Base-by-base conservation (phyloP, 2,329 filamentous ascomycete species). In the Calonectria naviculata region DNA sequence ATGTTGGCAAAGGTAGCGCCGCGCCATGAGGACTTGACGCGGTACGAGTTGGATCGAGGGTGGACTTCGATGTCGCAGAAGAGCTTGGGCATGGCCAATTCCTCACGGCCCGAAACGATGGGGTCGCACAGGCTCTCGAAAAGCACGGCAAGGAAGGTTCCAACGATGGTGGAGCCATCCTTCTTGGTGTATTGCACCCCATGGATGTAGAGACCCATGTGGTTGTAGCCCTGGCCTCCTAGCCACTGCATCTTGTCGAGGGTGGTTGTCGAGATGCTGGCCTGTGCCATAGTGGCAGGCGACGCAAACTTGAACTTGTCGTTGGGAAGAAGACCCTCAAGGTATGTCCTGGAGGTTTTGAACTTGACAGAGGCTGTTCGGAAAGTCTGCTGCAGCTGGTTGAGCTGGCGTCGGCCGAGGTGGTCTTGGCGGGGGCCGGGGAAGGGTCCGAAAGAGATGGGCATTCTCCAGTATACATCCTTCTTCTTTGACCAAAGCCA, bases 191-290 rank as follows among this genome's bases (percentile, higher is more conserved):
- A 91, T 73, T 90, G 80, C 1, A 92, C 87, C 1, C 89, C 90
- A 75, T 93, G 91, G 34, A 93, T 87, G 74, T 90, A 92, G 0
- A 93, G 83, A 0, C 89, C 90, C 24, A 90, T 81, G 70, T 88
- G 86, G 42, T 84, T 85, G 76, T 93, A 93, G 1, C 90, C 90
- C 1, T 82, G 80, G 2, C 90, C 90, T 7, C 88, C 90, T 0
- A 93, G 85, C 89, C 90, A 93, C 34, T 87, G 83, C 84, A 93
- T 87, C 5, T 88, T 87, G 52, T 83, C 79, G 5, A 89, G 80
- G 1, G 83, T 85, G 82, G 74, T 89, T 28, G 81, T 79, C 1
- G 83, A 85, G 73, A 87, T 81, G 64, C 83, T 87, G 1, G 85
- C 87, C 10, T 83, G 80, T 5, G 84, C 85, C 4, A 87, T 78